Base-by-base conservation (phyloP, 1,139 yeast genomes). In the Saccharomyces hybrid region DNA sequence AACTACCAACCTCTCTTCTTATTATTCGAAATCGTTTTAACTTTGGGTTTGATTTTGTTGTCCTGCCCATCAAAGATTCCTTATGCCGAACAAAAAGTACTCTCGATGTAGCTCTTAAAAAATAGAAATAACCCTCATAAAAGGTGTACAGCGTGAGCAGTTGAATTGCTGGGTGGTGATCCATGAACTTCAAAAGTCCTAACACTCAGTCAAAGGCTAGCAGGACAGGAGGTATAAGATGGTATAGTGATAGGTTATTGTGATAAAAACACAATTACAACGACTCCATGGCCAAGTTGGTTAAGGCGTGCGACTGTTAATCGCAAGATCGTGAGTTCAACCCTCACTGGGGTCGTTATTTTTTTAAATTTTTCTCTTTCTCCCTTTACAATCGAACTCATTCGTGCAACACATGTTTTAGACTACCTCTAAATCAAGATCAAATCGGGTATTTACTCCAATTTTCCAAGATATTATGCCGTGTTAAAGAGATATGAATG, bases 321-420 rank as follows among this genome's bases (percentile, higher is more conserved):
- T 62, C 65, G 65, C 65, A 62, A 62, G 65, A 62, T 62, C 65
- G 64, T 57, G 65, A 62, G 65, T 62, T 62, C 65, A 61, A 62
- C 58, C 65, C 65, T 62, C 65, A 57, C 64, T 58, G 65, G 55
- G 65, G 65, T 62, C 65, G 62, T 49, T 47, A 48, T 55, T 57
- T 57, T 57, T 44, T 53, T 24, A 3, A 29, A 12, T 4, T 24
- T 24, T 24, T 24, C 4, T 24, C 6, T 24, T 24, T 24, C 4
- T 24, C 6, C 4, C 4, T 24, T 24, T 9, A 38, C 21, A 3
- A 21, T 21, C 4, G 21, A 21, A 21, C 4, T 3, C 4, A 21
- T 21, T 4, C 26, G 26, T 4, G 26, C 26, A 24, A 24, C 26
- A 24, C 26, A 4, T 24, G 4, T 24, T 4, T 24, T 24, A 24